These are phyloP conservation scores for Plasmodium adleri DNA, from an alignment of 169 alveolate species.

Conservation along the genomic window DNA sequence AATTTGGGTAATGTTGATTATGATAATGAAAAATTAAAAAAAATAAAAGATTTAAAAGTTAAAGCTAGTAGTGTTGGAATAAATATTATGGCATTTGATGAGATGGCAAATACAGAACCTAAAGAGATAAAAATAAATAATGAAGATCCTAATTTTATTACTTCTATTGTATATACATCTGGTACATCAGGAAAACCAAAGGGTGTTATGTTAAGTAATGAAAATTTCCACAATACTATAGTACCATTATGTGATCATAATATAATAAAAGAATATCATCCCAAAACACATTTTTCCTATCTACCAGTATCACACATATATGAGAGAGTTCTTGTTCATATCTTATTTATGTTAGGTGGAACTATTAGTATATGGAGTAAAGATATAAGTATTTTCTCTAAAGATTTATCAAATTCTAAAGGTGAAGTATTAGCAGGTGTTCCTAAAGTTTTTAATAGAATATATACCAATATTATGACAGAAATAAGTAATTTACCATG, in stretches of 20 bases:
- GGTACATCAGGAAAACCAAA: constrained; percentile 99
- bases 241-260: not conserved
- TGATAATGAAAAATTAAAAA: constrained; percentile 2
- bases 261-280: not conserved
- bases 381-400: constrained; percentile 6
- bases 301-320: constrained; percentile 96
- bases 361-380: constrained; percentile 36
- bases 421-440: constrained; percentile 46
- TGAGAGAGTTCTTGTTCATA: constrained; percentile 90
- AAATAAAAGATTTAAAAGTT: not conserved
- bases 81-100: not conserved
- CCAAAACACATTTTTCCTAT: constrained; percentile 89
- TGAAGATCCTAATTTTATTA: constrained; percentile 83
- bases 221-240: constrained; percentile 41
- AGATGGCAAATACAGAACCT: not conserved
- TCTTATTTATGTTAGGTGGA: constrained; percentile 1
- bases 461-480: constrained; percentile 19
- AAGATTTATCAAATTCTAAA: not conserved
- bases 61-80: not conserved
- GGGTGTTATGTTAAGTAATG: constrained; percentile 95
- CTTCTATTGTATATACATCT: constrained; percentile 95
- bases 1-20: not conserved
- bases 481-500: constrained; percentile 26
- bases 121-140: not conserved
- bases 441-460: constrained; percentile 43